Base-by-base conservation (phyloP, 148 eudicot species). In the Camellia lanceoleosa region DNA sequence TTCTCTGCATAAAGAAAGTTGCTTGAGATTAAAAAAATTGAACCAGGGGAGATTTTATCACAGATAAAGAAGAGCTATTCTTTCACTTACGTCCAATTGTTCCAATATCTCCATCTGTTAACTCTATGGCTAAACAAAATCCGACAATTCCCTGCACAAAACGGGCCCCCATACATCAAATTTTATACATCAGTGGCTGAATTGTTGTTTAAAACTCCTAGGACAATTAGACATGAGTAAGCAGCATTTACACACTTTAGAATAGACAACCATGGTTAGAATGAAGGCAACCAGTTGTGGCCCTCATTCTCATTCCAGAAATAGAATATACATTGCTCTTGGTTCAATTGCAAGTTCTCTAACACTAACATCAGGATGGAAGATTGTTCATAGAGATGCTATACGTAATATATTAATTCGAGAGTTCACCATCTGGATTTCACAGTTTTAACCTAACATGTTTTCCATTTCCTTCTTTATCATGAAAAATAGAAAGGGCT, bases 21-120 rank as follows among this genome's bases (percentile, higher is more conserved):
- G 19, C 23, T 64, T 80, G 73, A n/a, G 76, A 82, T 52, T 77
- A 54, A 23, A 49, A 14, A 30, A 77, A 14, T 51, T 55, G 63
- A 59, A 51, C 19, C 5, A 13, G 43, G 18, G 10, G 41, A 54
- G 15, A 38, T 23, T 61, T 56, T 67, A 30, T 47, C 11, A 42
- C 5, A 38, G 16, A 73, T 14, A 73, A 73, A 52, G 43, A 52
- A 23, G 14, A 73, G 63, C 46, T 54, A 46, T 14, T 54, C 41
- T 16, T 38, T 15, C 49, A 76, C 97, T 93, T 87, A 96, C 99
- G 99, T 78, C 99, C 99, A 83, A 96, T 91, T 47, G 85, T 87
- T 42, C 83, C 97, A 74, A 89, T 69, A 69, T 88, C 87, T 71
- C 76, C 88, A 51, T 85, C 88, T 42, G 86, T 70, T 55, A 82